These are phyloP conservation scores for Xerocomus brunneocitrinus DNA, from an alignment of 768 basidiomycete genomes.

Conservation along the genomic window DNA sequence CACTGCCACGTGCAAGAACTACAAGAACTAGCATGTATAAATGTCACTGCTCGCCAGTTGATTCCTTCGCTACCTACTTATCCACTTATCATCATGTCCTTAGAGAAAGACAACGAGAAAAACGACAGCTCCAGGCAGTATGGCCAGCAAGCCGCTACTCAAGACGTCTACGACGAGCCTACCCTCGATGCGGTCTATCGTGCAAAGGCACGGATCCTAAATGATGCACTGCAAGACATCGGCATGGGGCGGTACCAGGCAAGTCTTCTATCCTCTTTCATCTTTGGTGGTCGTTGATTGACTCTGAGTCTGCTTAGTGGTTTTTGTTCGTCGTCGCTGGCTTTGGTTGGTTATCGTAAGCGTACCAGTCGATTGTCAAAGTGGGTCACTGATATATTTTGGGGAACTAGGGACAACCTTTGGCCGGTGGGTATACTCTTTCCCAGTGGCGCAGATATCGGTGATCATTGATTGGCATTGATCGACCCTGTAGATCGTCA, in stretches of 20 bases:
- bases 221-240: conserved; percentile 58
- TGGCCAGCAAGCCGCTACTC: conserved; percentile 8
- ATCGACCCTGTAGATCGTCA: conserved; percentile 45
- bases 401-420: conserved; percentile 51
- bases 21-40: background rate
- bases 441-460: background rate
- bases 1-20: background rate
- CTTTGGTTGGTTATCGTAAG: conserved; percentile 75
- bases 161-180: conserved; percentile 25
- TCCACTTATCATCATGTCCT: conserved; percentile 17
- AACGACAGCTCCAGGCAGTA: background rate
- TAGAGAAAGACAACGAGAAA: conserved; percentile 7
- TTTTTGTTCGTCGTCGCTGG: conserved; percentile 61
- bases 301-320: conserved; percentile 39
- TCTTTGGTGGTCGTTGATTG: no score
- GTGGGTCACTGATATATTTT: background rate
- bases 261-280: conserved; percentile 4
- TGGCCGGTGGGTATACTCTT: conserved; percentile 53
- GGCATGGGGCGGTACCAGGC: conserved; percentile 72
- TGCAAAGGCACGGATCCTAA: conserved; percentile 54
- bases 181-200: conserved; percentile 53
- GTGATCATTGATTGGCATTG: background rate
- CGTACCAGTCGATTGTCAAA: conserved; percentile 5
- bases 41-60: background rate
- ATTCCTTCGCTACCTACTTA: background rate